phyloP scores from a whole-genome alignment of 2,329 filamentous ascomycete species.

The Ophiostoma sp. region DNA sequence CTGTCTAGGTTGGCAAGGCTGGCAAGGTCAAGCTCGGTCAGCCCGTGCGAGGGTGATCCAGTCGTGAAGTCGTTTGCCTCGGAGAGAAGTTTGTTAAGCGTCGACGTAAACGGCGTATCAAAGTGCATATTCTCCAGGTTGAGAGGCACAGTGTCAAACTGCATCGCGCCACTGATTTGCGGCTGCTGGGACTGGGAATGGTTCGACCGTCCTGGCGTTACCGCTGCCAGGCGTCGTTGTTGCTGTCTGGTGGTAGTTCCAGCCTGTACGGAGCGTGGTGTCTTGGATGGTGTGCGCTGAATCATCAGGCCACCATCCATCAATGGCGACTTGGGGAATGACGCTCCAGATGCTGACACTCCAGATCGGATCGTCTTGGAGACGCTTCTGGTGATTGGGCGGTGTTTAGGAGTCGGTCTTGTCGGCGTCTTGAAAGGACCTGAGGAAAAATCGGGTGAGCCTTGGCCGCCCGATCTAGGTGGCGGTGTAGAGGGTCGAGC shows the following conservation, averaged over 20 bases:
- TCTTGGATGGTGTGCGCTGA: slow-evolving; percentile 46
- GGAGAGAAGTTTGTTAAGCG: slow-evolving; percentile 57
- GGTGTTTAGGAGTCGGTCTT: slow-evolving; percentile 55
- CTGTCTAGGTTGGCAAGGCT: slow-evolving; percentile 38
- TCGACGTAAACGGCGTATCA: slow-evolving; percentile 54
- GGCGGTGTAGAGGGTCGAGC: slow-evolving; percentile 46
- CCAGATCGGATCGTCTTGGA: slow-evolving; percentile 50
- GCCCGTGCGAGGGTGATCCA: slow-evolving; percentile 36
- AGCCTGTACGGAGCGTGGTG: slow-evolving; percentile 34
- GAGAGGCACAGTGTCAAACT: slow-evolving; percentile 31
- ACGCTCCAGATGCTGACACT: slow-evolving; percentile 31
- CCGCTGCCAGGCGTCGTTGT: slow-evolving; percentile 32
- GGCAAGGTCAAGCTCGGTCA: slow-evolving; percentile 42
- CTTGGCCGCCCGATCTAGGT: slow-evolving; percentile 35
- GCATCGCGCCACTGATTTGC: slow-evolving; percentile 28
- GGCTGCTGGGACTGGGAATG: not conserved
- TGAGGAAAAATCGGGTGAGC: slow-evolving; percentile 35
- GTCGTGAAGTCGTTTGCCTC: slow-evolving; percentile 46
- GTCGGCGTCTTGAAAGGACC: slow-evolving; percentile 57
- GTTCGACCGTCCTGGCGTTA: slow-evolving; percentile 19
- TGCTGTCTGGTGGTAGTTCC: slow-evolving; percentile 35
- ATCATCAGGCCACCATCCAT: slow-evolving; percentile 34
- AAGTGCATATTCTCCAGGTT: slow-evolving; percentile 35
- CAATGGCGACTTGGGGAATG: slow-evolving; percentile 41
- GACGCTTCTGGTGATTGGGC: slow-evolving; percentile 56